A percentile compares a stretch with the other conserved stretches of the same genome.
Conservation (phyloP, 352 stramenopile species). For the Phytophthora colocasiae region DNA sequence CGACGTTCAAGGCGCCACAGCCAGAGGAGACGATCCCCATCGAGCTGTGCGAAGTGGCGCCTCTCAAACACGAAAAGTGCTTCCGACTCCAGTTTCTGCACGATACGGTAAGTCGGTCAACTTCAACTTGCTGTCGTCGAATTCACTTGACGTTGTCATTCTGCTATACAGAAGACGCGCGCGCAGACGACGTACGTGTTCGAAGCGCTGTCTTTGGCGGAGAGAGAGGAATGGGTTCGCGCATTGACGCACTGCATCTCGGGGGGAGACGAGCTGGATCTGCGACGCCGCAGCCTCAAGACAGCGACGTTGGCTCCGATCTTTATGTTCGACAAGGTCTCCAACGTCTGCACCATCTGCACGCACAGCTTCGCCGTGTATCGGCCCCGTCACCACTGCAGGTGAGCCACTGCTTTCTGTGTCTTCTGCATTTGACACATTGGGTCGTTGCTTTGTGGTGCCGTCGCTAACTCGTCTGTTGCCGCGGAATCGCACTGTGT, state of each 20-base stretch:
- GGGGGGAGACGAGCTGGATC: conserved; percentile 56
- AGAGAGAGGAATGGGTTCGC: conserved; percentile 86
- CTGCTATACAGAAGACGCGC: conserved; percentile 31
- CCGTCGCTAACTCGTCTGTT: conserved; percentile 36
- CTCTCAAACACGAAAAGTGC: conserved; percentile 57
- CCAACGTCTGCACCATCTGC: conserved; percentile 88
- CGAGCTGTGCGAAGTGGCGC: conserved; percentile 58
- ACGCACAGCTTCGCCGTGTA: conserved; percentile 85
- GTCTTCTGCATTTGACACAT: conserved; percentile 22
- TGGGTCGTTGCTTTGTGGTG: conserved; percentile 12
- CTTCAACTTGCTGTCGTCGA: conserved; percentile 18
- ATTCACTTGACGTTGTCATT: conserved; percentile 11
- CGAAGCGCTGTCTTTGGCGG: conserved; percentile 61
- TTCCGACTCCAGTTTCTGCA: conserved; percentile 65
- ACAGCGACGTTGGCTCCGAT: conserved; percentile 81
- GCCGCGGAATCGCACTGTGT: conserved; percentile 14
- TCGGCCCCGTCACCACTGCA: conserved; percentile 84
- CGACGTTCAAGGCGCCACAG: conserved; percentile 69
- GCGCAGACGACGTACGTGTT: conserved; percentile 66
- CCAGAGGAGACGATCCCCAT: conserved; percentile 75
- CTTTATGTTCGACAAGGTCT: conserved; percentile 90
- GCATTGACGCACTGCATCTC: conserved; percentile 81
- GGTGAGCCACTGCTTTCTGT: conserved; percentile 42
- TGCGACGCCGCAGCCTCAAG: conserved; percentile 76
- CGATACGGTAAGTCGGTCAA: conserved; percentile 25